Evolutionary conservation across 208 protist species (phyloP).

Genomic region (Trypanosoma caninum): DNA sequence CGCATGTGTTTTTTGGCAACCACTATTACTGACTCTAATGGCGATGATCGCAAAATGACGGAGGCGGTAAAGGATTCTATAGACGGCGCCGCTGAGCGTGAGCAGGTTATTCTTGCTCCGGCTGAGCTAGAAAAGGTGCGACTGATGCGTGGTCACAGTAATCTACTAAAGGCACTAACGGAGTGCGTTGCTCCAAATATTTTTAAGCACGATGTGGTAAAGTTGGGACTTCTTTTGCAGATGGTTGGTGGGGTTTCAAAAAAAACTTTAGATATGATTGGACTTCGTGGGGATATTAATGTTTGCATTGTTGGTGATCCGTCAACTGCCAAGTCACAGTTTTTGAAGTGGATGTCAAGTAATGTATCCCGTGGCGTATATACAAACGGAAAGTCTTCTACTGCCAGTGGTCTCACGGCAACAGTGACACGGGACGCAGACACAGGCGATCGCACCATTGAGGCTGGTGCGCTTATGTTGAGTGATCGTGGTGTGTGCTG

Average conservation of each 20-base stretch:
- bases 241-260: constrained; percentile 99
- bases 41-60: constrained; percentile 86
- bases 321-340: constrained; percentile 98
- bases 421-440: constrained; percentile 98
- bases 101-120: constrained; percentile 55
- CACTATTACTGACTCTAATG: constrained; percentile 84
- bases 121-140: constrained; percentile 77
- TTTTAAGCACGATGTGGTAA: constrained; percentile 98
- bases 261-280: constrained; percentile 91
- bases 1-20: constrained; percentile 96
- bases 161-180: constrained; percentile 89
- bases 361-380: constrained; percentile 97
- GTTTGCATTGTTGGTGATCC: constrained; percentile 99
- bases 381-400: constrained; percentile 97
- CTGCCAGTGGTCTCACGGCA: constrained; percentile 97
- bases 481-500: constrained; percentile 99
- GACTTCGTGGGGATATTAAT: constrained; percentile 99
- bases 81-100: constrained; percentile 39
- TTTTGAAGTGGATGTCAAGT: constrained; percentile 97
- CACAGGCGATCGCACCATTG: constrained; percentile 99
- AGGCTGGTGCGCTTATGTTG: constrained; percentile 99
- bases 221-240: constrained; percentile 98
- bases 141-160: constrained; percentile 69
- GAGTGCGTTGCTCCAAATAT: constrained; percentile 93
- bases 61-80: constrained; percentile 70